phyloP scores from a whole-genome alignment of 768 basidiomycete genomes.

The Boletus sp. region DNA sequence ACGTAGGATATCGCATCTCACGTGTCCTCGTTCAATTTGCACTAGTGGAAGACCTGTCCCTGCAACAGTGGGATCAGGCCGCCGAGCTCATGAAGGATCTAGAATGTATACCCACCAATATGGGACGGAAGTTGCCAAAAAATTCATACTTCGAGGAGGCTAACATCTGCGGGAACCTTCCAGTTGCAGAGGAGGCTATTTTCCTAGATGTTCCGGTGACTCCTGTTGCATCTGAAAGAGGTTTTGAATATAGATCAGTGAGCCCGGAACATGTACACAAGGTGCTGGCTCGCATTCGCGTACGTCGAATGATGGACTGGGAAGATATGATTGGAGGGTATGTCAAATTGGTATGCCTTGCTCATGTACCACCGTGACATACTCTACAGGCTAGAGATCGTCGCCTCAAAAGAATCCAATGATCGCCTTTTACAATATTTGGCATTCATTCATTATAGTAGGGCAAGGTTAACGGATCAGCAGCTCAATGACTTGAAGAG shows the following conservation, averaged over 20 bases:
- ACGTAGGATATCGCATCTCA: constrained; percentile 57
- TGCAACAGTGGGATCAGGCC: constrained; percentile 52
- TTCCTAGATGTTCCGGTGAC: constrained; percentile 1
- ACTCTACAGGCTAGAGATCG: constrained; percentile 6
- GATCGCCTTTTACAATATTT: constrained; percentile 46
- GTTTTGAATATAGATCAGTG: neutral
- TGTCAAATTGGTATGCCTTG: constrained; percentile 45
- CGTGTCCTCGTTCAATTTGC: constrained; percentile 71
- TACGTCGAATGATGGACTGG: constrained; percentile 38
- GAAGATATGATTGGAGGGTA: constrained; percentile 7
- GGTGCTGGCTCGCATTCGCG: neutral
- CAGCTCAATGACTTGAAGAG: neutral
- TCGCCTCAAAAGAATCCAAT: constrained; percentile 14
- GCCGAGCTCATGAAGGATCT: constrained; percentile 46
- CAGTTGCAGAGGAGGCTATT: neutral
- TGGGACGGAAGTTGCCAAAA: constrained; percentile 64
- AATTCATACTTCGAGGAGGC: constrained; percentile 83
- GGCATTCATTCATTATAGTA: constrained; percentile 62
- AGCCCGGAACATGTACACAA: neutral
- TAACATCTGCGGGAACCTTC: constrained; percentile 56
- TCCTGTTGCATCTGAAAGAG: neutral
- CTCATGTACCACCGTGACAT: constrained; percentile 6
- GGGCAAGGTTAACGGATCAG: constrained; percentile 11
- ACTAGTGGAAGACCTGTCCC: constrained; percentile 55
- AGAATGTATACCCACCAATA: constrained; percentile 70